A percentile compares a stretch with the other conserved stretches of the same genome.
phyloP scores from a whole-genome alignment of 192 early-diverging fungal species.

The Coemansia sp. region DNA sequence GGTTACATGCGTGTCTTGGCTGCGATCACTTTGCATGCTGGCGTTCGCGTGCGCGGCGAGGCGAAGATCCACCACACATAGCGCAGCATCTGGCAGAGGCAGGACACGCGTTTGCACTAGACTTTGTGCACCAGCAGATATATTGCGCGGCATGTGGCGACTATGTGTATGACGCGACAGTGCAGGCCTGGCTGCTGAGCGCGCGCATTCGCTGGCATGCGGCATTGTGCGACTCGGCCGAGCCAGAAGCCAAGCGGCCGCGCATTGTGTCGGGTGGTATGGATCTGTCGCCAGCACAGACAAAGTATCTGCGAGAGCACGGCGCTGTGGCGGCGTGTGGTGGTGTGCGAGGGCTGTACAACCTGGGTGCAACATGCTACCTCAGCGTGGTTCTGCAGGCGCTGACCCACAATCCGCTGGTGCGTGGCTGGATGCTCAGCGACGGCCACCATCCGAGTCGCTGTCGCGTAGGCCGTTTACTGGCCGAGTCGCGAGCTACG shows the following conservation, averaged over 20 bases:
- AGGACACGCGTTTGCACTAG: conserved; percentile 62
- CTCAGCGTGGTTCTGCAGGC: conserved; percentile 93
- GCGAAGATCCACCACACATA: conserved; percentile 9
- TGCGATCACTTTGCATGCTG: conserved; percentile 83
- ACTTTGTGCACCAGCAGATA: conserved; percentile 64
- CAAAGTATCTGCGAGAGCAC: conserved; percentile 45
- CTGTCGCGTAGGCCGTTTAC: conserved; percentile 53
- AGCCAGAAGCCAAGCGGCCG: conserved; percentile 34
- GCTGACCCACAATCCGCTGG: conserved; percentile 87
- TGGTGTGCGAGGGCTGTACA: conserved; percentile 83
- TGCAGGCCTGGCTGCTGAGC: conserved; percentile 54
- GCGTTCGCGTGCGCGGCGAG: conserved; percentile 48
- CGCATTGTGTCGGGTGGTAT: conserved; percentile 31
- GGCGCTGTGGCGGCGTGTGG: conserved; percentile 34
- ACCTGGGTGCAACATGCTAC: conserved; percentile 95
- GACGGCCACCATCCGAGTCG: conserved; percentile 75
- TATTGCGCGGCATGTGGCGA: conserved; percentile 79
- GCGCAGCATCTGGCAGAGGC: conserved; percentile 16
- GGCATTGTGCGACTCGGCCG: conserved; percentile 36
- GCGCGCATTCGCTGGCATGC: conserved; percentile 53
- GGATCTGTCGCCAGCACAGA: conserved; percentile 32
- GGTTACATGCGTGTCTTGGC: conserved; percentile 76
- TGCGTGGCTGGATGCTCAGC: conserved; percentile 87
- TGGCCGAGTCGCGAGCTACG: neutral
- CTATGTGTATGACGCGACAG: conserved; percentile 79